Conservation (phyloP, 306 rosid genomes). For the Aeschynomene evenia region DNA sequence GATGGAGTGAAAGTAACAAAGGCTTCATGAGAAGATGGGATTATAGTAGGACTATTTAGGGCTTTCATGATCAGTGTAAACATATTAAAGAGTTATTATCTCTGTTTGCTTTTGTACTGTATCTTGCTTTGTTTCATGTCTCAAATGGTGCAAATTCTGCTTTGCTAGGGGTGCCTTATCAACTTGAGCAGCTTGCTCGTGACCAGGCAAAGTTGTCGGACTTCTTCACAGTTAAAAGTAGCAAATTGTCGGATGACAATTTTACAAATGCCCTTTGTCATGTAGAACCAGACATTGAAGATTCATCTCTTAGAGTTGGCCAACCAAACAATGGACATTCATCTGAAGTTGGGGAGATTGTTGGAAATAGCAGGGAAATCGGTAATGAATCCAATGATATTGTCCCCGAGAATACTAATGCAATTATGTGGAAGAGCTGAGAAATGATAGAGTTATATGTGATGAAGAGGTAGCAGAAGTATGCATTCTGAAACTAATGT, state of each 20-base stretch:
- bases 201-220: conserved; percentile 73
- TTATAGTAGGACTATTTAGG: conserved; percentile 1
- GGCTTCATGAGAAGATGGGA: background rate
- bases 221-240: conserved; percentile 61
- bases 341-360: conserved; percentile 35
- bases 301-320: conserved; percentile 36
- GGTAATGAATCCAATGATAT: conserved; percentile 38
- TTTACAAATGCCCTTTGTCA: conserved; percentile 29
- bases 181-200: conserved; percentile 65
- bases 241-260: conserved; percentile 34
- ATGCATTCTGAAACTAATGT: conserved; percentile 38
- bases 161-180: conserved; percentile 77
- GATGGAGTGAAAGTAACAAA: conserved; percentile 3
- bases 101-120: conserved; percentile 1
- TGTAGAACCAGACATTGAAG: conserved; percentile 45
- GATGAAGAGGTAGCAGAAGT: conserved; percentile 34
- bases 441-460: conserved; percentile 35
- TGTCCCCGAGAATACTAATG: conserved; percentile 35
- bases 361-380: conserved; percentile 29
- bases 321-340: conserved; percentile 38
- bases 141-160: conserved; percentile 18
- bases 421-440: conserved; percentile 32
- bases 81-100: conserved; percentile 12
- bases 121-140: background rate
- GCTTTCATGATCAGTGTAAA: conserved; percentile 12